A percentile compares a stretch with the other conserved stretches of the same genome.
These are phyloP conservation scores for Hyaloscypha variabilis DNA, from an alignment of 495 filamentous ascomycete species.

Conservation along the genomic window DNA sequence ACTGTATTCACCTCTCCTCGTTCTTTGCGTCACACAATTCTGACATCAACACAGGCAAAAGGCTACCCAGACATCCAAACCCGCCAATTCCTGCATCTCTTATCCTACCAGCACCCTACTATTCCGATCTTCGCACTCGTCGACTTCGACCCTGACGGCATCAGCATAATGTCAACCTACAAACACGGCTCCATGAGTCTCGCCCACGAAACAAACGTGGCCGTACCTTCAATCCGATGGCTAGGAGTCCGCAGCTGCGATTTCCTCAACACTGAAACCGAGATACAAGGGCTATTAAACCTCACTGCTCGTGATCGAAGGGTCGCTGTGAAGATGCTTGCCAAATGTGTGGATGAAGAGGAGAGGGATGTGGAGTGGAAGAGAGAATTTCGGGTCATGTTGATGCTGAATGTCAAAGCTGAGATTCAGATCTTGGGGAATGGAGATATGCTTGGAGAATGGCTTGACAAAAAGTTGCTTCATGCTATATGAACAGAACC, in stretches of 20 bases:
- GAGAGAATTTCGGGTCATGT: slow-evolving; percentile 79
- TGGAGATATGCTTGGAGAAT: slow-evolving; percentile 58
- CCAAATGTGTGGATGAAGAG: slow-evolving; percentile 46
- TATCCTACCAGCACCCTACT: slow-evolving; percentile 39
- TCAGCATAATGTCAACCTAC: slow-evolving; percentile 86
- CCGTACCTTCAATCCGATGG: slow-evolving; percentile 65
- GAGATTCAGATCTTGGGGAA: slow-evolving; percentile 86
- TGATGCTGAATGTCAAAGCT: slow-evolving; percentile 83
- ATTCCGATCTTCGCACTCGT: slow-evolving; percentile 68
- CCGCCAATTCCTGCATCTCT: slow-evolving; percentile 63
- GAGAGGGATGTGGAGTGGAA: slow-evolving; percentile 56
- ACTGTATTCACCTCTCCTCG: slow-evolving; percentile 54
- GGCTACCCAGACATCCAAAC: slow-evolving; percentile 91
- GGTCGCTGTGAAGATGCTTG: slow-evolving; percentile 69
- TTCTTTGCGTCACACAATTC: not conserved
- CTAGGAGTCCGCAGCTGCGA: slow-evolving; percentile 72
- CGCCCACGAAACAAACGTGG: slow-evolving; percentile 67
- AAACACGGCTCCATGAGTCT: slow-evolving; percentile 78
- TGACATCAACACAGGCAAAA: slow-evolving; percentile 64
- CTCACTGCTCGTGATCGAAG: slow-evolving; percentile 68
- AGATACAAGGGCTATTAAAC: slow-evolving; percentile 41
- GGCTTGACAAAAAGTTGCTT: slow-evolving; percentile 56
- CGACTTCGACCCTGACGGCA: slow-evolving; percentile 86
- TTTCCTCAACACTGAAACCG: slow-evolving; percentile 37
- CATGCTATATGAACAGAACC: not conserved